These are phyloP conservation scores for Astragalus glycyphyllos DNA, from an alignment of 306 rosid species.

Conservation along the genomic window DNA sequence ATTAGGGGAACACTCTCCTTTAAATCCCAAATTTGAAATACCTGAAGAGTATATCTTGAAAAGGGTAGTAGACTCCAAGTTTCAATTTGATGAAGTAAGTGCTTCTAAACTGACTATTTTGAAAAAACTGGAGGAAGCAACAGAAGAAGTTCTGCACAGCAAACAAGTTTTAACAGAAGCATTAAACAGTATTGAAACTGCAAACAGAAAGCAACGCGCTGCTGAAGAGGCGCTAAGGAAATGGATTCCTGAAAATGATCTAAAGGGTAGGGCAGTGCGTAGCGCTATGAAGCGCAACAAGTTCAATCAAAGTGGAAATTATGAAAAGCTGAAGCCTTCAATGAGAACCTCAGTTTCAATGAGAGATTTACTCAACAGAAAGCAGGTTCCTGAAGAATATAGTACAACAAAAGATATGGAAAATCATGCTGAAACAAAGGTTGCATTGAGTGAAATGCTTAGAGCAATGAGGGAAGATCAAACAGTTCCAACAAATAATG, in stretches of 20 bases:
- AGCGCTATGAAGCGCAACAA: constrained; percentile 48
- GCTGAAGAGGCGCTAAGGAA: constrained; percentile 72
- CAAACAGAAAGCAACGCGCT: constrained; percentile 75
- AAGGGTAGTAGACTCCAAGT: constrained; percentile 56
- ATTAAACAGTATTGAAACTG: constrained; percentile 75
- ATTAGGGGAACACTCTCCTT: constrained; percentile 49
- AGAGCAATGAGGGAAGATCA: constrained; percentile 73
- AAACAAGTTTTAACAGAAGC: constrained; percentile 79
- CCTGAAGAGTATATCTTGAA: constrained; percentile 59
- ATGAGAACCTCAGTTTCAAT: constrained; percentile 71
- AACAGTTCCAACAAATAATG: constrained; percentile 58
- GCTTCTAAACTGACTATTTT: constrained; percentile 59
- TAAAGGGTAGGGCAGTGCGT: constrained; percentile 46
- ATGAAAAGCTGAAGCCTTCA: constrained; percentile 55
- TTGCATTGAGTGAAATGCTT: constrained; percentile 94
- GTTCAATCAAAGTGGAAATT: constrained; percentile 50
- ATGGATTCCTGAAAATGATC: constrained; percentile 68
- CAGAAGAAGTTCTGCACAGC: constrained; percentile 72
- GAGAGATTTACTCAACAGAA: constrained; percentile 87
- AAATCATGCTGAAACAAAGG: constrained; percentile 61
- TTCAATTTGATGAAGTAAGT: constrained; percentile 61
- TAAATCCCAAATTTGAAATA: constrained; percentile 48
- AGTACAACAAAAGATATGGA: constrained; percentile 53
- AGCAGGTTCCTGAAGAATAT: constrained; percentile 68
- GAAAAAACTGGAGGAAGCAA: constrained; percentile 80